Conservation (phyloP, 2,329 filamentous ascomycete species). For the Fusarium beomiforme region DNA sequence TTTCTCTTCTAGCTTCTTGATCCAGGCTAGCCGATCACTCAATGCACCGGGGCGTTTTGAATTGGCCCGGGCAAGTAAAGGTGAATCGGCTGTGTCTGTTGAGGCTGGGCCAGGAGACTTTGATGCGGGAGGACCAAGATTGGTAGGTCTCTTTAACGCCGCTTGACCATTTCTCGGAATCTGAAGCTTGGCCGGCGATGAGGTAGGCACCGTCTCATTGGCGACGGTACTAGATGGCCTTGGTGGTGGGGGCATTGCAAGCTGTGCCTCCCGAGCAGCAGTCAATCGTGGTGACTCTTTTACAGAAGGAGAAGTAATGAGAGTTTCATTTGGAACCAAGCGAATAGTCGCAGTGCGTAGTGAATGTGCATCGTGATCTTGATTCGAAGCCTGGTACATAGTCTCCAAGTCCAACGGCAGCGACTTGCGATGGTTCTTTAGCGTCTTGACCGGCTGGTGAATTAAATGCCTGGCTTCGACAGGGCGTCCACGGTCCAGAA, state of each 20-base stretch:
- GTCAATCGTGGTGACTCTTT: constrained; percentile 6
- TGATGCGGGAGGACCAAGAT: neutral
- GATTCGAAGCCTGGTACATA: neutral
- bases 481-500: constrained; percentile 17
- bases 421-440: constrained; percentile 17
- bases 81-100: neutral
- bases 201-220: neutral
- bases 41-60: constrained; percentile 14
- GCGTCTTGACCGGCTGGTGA: constrained; percentile 2
- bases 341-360: neutral
- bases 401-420: constrained; percentile 19
- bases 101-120: neutral
- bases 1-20: constrained; percentile 19
- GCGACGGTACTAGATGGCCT: neutral
- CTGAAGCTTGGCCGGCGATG: neutral
- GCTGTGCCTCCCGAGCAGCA: neutral
- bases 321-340: neutral
- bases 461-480: constrained; percentile 22
- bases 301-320: neutral
- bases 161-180: neutral
- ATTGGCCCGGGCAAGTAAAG: neutral
- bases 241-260: neutral
- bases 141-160: neutral
- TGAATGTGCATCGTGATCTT: neutral
- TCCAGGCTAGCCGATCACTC: constrained; percentile 17